Conservation (phyloP, 23 red algal genomes). For the Gracilariopsis chorda region DNA sequence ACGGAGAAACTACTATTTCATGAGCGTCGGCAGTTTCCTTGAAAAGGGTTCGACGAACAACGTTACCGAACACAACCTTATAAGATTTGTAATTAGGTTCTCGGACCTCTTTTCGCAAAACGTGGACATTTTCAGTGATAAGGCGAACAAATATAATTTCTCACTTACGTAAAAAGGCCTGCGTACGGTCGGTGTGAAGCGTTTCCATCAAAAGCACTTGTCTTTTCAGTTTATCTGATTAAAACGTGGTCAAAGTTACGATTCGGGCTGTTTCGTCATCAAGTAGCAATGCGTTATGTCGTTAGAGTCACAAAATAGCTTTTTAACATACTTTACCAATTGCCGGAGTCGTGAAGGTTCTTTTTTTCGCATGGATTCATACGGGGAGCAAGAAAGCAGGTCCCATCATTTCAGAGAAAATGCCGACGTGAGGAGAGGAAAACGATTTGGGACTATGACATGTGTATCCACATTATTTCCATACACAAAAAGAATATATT, state of each 20-base stretch:
- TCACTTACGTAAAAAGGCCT: slow-evolving; percentile 9
- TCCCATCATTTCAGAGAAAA: too few relatives aligned
- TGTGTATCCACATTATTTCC: too few relatives aligned
- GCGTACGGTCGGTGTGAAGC: neutral
- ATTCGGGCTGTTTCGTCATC: slow-evolving; percentile 70
- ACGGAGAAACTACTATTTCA: too few relatives aligned
- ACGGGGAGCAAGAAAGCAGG: too few relatives aligned
- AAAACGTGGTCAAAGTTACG: slow-evolving; percentile 1
- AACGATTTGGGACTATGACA: too few relatives aligned
- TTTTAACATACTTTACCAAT: too few relatives aligned
- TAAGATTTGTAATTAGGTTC: slow-evolving; percentile 65
- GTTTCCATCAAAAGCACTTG: slow-evolving; percentile 49
- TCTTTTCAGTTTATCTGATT: slow-evolving; percentile 24
- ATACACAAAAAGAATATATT: too few relatives aligned
- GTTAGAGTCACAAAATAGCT: too few relatives aligned
- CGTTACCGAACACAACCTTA: slow-evolving; percentile 77
- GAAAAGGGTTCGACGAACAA: slow-evolving; percentile 47
- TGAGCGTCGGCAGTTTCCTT: slow-evolving; percentile 90
- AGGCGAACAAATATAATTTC: slow-evolving; percentile 74
- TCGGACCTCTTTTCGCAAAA: slow-evolving; percentile 58
- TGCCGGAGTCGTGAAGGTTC: too few relatives aligned
- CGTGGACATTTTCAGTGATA: slow-evolving; percentile 54
- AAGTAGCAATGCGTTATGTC: slow-evolving; percentile 72
- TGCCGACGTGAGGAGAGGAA: too few relatives aligned
- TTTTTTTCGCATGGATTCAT: too few relatives aligned